Conservation (phyloP, 2,329 filamentous ascomycete genomes). For the Cyanodermella asteris region DNA sequence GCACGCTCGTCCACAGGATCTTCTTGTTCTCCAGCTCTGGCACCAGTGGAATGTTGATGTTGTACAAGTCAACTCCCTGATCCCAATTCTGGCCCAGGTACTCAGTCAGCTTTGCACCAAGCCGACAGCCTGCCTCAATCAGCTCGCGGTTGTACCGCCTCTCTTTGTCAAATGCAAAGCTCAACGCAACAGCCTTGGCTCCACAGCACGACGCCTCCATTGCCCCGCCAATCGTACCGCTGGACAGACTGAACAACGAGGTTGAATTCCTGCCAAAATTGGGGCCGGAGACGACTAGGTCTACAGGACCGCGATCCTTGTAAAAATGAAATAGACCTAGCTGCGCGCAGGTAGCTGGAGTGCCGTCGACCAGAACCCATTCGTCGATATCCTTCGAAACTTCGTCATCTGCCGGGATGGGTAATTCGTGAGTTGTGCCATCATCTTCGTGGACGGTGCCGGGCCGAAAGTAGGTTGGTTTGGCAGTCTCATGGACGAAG, state of each 20-base stretch:
- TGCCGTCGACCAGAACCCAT: slow-evolving; percentile 65
- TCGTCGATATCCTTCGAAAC: too few relatives aligned
- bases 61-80: slow-evolving; percentile 60
- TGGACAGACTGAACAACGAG: slow-evolving; percentile 55
- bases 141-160: slow-evolving; percentile 66
- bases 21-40: slow-evolving; percentile 49
- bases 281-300: slow-evolving; percentile 58
- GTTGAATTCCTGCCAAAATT: slow-evolving; percentile 73
- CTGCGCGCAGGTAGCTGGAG: slow-evolving; percentile 60
- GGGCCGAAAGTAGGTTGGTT: slow-evolving; percentile 62
- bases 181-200: slow-evolving; percentile 54
- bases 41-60: slow-evolving; percentile 71
- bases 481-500: slow-evolving; percentile 73
- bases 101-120: slow-evolving; percentile 59
- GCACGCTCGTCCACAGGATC: slow-evolving; percentile 62
- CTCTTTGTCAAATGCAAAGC: slow-evolving; percentile 69
- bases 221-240: slow-evolving; percentile 55
- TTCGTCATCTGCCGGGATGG: slow-evolving; percentile 33
- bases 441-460: slow-evolving; percentile 39
- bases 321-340: slow-evolving; percentile 68
- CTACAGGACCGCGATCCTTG: slow-evolving; percentile 45
- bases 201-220: slow-evolving; percentile 56
- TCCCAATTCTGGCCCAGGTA: slow-evolving; percentile 52
- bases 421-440: slow-evolving; percentile 39
- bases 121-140: slow-evolving; percentile 53